Conservation (phyloP, 768 basidiomycete genomes). For the Jaapia argillacea region DNA sequence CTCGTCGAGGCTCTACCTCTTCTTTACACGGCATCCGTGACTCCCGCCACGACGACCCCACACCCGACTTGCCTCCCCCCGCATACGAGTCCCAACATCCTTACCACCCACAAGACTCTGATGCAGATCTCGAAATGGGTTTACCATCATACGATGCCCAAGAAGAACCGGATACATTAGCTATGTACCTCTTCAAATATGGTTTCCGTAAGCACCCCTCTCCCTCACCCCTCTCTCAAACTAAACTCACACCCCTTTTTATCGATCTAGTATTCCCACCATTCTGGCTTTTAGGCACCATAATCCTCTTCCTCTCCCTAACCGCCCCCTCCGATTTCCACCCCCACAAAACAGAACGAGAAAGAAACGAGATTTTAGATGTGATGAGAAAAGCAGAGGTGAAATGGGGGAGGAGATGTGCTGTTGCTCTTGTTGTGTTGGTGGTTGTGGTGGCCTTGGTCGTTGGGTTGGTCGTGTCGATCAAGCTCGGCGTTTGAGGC, state of each 20-base stretch:
- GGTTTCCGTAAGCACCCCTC: conserved; percentile 33
- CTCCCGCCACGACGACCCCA: too few species aligned
- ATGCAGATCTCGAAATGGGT: conserved; percentile 8
- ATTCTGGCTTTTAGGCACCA: conserved; percentile 33
- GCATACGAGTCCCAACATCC: too few species aligned
- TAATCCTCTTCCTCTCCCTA: conserved; percentile 31
- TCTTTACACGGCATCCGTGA: too few species aligned
- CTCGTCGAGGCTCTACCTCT: too few species aligned
- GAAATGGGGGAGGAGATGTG: conserved; percentile 33
- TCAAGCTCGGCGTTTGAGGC: not conserved
- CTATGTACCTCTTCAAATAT: conserved; percentile 37
- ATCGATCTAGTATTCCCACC: conserved; percentile 36
- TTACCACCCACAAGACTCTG: too few species aligned
- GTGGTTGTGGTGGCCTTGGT: conserved; percentile 9
- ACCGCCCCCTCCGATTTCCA: conserved; percentile 25
- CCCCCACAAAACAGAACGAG: conserved; percentile 24
- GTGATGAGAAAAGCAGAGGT: conserved; percentile 25
- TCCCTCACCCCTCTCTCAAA: not conserved
- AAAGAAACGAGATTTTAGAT: conserved; percentile 21
- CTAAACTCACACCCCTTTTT: not conserved
- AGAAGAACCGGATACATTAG: conserved; percentile 32
- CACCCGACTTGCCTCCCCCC: too few species aligned
- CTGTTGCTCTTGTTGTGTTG: conserved; percentile 15
- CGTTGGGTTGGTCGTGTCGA: not conserved
- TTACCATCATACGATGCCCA: conserved; percentile 23